Conservation (phyloP, 257 asterid genomes). For the Solanum microdontum region DNA sequence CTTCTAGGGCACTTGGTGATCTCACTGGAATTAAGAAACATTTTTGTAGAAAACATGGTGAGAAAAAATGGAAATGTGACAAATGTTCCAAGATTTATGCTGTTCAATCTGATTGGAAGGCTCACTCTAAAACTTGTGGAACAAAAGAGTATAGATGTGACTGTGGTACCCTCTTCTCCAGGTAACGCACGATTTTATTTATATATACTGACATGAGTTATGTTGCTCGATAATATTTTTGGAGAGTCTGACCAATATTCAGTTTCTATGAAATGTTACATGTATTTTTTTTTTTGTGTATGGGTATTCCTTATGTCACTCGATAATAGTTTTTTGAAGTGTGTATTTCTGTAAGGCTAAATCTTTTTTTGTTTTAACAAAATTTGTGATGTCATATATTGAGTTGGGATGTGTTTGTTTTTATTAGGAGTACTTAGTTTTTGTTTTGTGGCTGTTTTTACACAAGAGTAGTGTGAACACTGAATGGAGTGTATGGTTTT, state of each 20-base stretch:
- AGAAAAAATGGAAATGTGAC: conserved; percentile 85
- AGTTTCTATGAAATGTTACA: background rate
- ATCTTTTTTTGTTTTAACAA: background rate
- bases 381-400: background rate
- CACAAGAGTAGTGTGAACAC: conserved; percentile 9
- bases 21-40: conserved; percentile 87
- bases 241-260: background rate
- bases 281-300: too few relatives aligned
- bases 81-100: conserved; percentile 77
- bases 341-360: background rate
- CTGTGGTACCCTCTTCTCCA: conserved; percentile 83
- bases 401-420: background rate
- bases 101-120: conserved; percentile 89
- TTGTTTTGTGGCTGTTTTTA: conserved; percentile 17
- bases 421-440: background rate
- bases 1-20: conserved; percentile 77
- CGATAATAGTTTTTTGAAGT: background rate
- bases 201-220: background rate
- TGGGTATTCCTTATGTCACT: background rate
- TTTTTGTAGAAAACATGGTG: conserved; percentile 79
- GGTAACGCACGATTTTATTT: conserved; percentile 16
- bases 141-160: conserved; percentile 78
- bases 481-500: background rate
- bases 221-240: background rate
- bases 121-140: conserved; percentile 83